These are phyloP conservation scores for Blastobotrys illinoisensis DNA, from an alignment of 1,139 yeast genomes.

Conservation along the genomic window DNA sequence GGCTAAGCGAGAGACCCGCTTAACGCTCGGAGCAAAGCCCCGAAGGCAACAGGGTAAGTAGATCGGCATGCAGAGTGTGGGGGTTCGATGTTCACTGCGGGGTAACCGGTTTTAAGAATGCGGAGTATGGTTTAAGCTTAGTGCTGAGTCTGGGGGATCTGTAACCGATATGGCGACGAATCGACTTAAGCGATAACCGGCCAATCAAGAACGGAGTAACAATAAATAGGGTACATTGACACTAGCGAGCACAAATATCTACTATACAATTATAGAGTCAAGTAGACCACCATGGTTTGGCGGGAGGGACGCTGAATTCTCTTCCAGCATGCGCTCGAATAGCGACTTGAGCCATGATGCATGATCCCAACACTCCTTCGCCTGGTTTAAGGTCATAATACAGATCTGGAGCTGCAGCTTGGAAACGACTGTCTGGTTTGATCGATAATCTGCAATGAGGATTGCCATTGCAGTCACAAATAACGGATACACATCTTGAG, in stretches of 20 bases:
- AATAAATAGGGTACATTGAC: no score
- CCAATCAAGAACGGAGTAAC: no score
- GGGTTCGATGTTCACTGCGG: no score
- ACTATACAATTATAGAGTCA: neutral
- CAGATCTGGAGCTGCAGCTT: neutral
- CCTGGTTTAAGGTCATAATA: constrained; percentile 1
- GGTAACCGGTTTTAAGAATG: no score
- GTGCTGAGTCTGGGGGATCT: no score
- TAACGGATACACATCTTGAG: constrained; percentile 16
- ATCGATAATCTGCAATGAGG: constrained; percentile 11
- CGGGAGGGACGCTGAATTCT: neutral
- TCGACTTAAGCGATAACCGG: no score
- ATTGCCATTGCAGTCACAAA: constrained; percentile 17
- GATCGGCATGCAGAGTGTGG: no score
- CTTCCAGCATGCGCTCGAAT: constrained; percentile 2
- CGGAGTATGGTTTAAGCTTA: no score
- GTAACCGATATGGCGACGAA: no score
- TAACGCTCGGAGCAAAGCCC: no score
- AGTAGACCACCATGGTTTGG: neutral
- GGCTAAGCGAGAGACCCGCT: no score
- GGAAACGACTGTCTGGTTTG: constrained; percentile 1
- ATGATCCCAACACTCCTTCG: constrained; percentile 3
- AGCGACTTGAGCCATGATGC: constrained; percentile 1
- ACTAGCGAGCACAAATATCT: neutral
- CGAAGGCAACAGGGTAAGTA: no score